A percentile compares a stretch with the other conserved stretches of the same genome.
Evolutionary conservation across 2,329 filamentous ascomycete species (phyloP).

Genomic region (Botrytis cinerea): DNA sequence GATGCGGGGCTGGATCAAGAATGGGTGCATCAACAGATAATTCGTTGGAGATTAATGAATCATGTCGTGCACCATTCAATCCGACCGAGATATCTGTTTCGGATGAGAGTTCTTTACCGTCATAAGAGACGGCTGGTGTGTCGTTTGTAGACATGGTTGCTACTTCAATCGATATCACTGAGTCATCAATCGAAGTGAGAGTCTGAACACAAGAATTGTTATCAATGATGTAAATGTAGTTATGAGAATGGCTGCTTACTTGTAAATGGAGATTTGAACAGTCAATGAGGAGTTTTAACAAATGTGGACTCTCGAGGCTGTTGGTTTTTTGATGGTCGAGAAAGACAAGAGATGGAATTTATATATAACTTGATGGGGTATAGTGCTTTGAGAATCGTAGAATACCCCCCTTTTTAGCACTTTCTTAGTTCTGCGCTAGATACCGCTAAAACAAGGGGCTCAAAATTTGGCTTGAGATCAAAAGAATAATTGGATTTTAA

Average conservation of each 20-base stretch:
- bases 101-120: not conserved
- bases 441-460: not conserved
- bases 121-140: not conserved
- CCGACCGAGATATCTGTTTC: too few species aligned
- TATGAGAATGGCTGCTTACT: not conserved
- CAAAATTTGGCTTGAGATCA: not conserved
- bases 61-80: too few species aligned
- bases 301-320: not conserved
- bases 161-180: not conserved
- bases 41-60: not conserved
- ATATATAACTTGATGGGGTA: not conserved
- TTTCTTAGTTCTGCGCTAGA: not conserved
- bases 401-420: not conserved
- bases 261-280: rapidly evolving
- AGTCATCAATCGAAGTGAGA: not conserved
- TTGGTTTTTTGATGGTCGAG: not conserved
- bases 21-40: not conserved
- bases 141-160: not conserved
- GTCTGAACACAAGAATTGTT: not conserved
- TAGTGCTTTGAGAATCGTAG: not conserved
- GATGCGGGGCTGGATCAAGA: not conserved
- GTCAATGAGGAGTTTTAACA: not conserved
- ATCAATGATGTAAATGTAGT: not conserved
- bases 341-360: not conserved
- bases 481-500: not conserved